Percentiles rank a stretch among this genome's conserved stretches.
phyloP scores from a whole-genome alignment of 1,284 basidiomycete species.

The Exsudoporus floridanus region DNA sequence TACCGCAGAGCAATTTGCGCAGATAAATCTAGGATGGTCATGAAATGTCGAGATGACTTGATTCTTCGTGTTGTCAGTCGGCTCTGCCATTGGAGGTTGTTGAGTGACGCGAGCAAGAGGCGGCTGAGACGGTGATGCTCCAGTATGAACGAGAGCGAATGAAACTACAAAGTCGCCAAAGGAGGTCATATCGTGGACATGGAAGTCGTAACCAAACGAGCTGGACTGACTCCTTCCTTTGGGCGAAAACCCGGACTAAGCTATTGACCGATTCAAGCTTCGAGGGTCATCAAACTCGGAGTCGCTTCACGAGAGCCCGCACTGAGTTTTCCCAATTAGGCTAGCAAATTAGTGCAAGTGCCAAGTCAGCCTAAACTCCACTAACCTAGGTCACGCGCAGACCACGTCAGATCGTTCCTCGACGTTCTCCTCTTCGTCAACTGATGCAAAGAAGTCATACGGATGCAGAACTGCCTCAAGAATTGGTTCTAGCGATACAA shows the following conservation, averaged over 20 bases:
- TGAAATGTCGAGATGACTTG: slow-evolving; percentile 58
- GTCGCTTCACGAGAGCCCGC: background rate
- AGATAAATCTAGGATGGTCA: slow-evolving; percentile 60
- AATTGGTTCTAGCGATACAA: slow-evolving; percentile 66
- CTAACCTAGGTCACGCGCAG: background rate
- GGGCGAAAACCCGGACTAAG: too few relatives aligned
- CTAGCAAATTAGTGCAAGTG: background rate
- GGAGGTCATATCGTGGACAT: slow-evolving; percentile 15
- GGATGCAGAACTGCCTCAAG: slow-evolving; percentile 56
- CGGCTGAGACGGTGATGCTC: background rate
- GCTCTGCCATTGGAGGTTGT: slow-evolving; percentile 17
- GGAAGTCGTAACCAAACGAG: background rate
- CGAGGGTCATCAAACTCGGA: background rate
- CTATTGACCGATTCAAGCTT: background rate
- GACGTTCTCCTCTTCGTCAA: background rate
- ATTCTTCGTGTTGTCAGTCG: slow-evolving; percentile 44
- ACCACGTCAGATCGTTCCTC: background rate
- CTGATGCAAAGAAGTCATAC: slow-evolving; percentile 24
- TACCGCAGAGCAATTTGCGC: slow-evolving; percentile 62
- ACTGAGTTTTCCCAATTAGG: slow-evolving; percentile 14
- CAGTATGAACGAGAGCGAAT: slow-evolving; percentile 12
- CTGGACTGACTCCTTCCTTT: slow-evolving; percentile 9
- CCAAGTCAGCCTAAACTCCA: background rate
- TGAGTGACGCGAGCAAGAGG: background rate
- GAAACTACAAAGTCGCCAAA: slow-evolving; percentile 26